phyloP scores from a whole-genome alignment of 306 rosid species.

The Fragaria iinumae region DNA sequence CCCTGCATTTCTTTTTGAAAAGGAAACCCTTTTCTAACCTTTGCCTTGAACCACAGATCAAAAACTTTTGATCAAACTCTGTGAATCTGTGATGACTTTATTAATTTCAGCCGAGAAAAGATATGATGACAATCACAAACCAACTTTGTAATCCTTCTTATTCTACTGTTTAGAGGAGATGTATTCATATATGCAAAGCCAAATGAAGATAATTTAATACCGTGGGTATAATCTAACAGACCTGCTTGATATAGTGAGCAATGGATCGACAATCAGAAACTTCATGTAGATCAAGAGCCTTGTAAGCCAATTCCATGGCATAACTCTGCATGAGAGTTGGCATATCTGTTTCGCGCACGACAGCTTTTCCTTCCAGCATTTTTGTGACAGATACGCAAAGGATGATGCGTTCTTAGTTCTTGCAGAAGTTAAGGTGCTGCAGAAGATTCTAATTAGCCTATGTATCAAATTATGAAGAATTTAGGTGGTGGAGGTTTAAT shows the following conservation, averaged over 20 bases:
- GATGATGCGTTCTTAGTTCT: not conserved
- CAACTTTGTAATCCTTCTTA: not conserved
- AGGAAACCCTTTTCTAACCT: not conserved
- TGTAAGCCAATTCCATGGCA: slow-evolving; percentile 64
- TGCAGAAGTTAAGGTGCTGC: not conserved
- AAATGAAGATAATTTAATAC: not conserved
- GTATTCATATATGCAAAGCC: not conserved
- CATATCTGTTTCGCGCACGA: slow-evolving; percentile 65
- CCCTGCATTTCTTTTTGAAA: not conserved
- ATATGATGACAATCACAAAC: not conserved
- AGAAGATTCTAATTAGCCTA: not conserved
- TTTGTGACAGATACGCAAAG: slow-evolving; percentile 3
- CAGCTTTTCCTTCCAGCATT: slow-evolving; percentile 77
- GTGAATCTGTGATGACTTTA: not conserved
- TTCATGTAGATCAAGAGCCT: slow-evolving; percentile 62
- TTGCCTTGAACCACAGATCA: not conserved
- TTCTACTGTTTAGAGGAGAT: not conserved
- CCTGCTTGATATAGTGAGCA: slow-evolving; percentile 67
- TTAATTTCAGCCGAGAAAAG: not conserved
- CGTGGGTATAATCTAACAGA: not conserved
- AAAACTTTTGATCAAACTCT: not conserved
- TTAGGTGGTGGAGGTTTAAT: slow-evolving; percentile 39
- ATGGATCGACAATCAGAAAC: slow-evolving; percentile 59
- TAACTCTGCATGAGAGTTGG: slow-evolving; percentile 43
- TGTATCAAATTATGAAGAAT: slow-evolving; percentile 1